A percentile compares a stretch with the other conserved stretches of the same genome.
phyloP scores from a whole-genome alignment of 257 asterid species.

The Misopates orontium region DNA sequence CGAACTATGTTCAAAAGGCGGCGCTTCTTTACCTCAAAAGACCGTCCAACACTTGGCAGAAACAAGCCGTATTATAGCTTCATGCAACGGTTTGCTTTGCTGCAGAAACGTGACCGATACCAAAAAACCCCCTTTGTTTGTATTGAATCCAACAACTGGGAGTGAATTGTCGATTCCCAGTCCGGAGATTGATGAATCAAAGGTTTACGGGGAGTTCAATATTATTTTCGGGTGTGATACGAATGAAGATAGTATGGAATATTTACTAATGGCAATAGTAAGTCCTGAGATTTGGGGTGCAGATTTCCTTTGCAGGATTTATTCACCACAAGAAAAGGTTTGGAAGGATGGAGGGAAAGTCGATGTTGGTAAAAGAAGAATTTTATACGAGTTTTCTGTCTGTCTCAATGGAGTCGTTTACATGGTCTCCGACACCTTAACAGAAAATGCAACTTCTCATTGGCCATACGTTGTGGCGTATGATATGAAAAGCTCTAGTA shows the following conservation, averaged over 20 bases:
- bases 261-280: background rate
- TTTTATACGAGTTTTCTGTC: background rate
- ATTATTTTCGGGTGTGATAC: background rate
- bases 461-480: slow-evolving; percentile 25
- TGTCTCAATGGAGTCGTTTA: slow-evolving; percentile 1
- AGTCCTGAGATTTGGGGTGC: background rate
- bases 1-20: no score
- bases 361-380: background rate
- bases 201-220: background rate
- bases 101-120: background rate
- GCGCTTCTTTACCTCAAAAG: background rate
- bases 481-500: background rate
- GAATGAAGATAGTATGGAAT: background rate
- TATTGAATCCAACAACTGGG: slow-evolving; percentile 17
- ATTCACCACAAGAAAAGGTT: background rate
- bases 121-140: background rate
- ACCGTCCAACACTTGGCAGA: background rate
- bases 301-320: background rate
- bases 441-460: no score
- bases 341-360: slow-evolving; percentile 9
- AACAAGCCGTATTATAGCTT: background rate
- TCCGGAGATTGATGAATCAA: background rate
- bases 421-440: background rate
- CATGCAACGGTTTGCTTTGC: slow-evolving; percentile 23
- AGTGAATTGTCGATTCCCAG: background rate